Evolutionary conservation across 768 basidiomycete genomes (phyloP), one percentile per base, ranked within the genome.

Genomic region (Kwoniella mangroviensis): DNA sequence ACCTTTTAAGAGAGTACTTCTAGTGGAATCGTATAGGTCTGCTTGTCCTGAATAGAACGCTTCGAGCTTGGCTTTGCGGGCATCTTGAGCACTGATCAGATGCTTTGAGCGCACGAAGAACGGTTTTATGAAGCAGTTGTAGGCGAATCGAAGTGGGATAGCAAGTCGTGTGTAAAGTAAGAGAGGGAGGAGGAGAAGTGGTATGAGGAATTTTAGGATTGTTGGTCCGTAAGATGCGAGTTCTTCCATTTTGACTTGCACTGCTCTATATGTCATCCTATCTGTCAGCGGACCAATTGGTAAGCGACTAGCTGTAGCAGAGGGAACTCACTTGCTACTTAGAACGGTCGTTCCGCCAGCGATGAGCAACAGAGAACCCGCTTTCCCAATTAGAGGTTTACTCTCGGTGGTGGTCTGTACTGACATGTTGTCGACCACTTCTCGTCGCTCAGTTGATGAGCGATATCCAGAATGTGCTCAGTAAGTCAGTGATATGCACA

Each of bases 41-140:
- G 90, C 90, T 77, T 91, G 90, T 7, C 88, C 88, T 57, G 85
- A 79, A 77, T 91, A 91, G 79, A 91, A 91, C 84, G 74, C 72
- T 57, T 84, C 77, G 3, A 85, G 74, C 4, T 81, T 70, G 13
- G 81, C 83, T 28, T 78, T 78, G 65, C 84, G 84, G 5, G 73
- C 72, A 6, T 58, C 40, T 9, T 55, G n/a, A 10, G 43, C 28
- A n/a, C 3, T 17, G 43, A 61, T 55, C 24, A 19, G 42, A 24
- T 28, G 17, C 43, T 69, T 55, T 40, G 45, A 21, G 7, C 10
- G 22, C 24, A 67, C 61, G 28, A 77, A 67, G 72, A 84, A 78
- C 3, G 84, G 84, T 65, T 82, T 81, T 65, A 84, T 28, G 75
- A 84, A 84, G 76, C 84, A 84, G 68, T 79, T 82, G 72, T 77